These are phyloP conservation scores for Cladosporium sp. DNA, from an alignment of 2,329 filamentous ascomycete genomes.

Conservation along the genomic window DNA sequence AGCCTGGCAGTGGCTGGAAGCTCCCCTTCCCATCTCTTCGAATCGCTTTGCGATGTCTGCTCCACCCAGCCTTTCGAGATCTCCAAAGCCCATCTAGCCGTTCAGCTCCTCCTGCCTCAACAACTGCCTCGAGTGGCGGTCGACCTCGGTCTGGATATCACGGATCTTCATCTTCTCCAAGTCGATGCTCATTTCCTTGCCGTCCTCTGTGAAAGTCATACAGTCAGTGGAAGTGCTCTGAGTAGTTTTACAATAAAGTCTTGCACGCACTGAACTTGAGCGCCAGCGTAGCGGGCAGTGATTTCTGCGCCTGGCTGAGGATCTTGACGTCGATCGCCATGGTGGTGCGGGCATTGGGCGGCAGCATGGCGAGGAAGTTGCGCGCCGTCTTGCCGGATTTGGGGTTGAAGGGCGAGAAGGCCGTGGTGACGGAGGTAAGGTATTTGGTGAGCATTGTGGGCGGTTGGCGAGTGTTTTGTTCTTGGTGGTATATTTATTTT, in stretches of 20 bases:
- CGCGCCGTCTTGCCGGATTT: slow-evolving; percentile 75
- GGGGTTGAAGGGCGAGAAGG: slow-evolving; percentile 89
- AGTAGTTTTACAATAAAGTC: background rate
- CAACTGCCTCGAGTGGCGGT: slow-evolving; percentile 81
- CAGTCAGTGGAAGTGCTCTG: background rate
- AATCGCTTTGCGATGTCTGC: slow-evolving; percentile 66
- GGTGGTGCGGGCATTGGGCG: slow-evolving; percentile 71
- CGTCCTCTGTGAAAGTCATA: slow-evolving; percentile 68
- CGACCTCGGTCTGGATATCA: slow-evolving; percentile 83
- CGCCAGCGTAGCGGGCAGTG: slow-evolving; percentile 67
- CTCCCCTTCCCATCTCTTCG: background rate
- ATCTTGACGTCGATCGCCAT: slow-evolving; percentile 80
- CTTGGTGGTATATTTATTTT: background rate
- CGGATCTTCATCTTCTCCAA: slow-evolving; percentile 80
- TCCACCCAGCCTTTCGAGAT: slow-evolving; percentile 54
- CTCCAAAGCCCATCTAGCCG: slow-evolving; percentile 34
- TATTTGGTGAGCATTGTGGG: slow-evolving; percentile 78
- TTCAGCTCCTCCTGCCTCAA: slow-evolving; percentile 80
- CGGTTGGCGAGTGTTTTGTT: background rate
- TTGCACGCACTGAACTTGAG: slow-evolving; percentile 80
- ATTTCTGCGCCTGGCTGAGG: slow-evolving; percentile 66
- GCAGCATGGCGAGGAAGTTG: slow-evolving; percentile 82
- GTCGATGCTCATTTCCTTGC: slow-evolving; percentile 84
- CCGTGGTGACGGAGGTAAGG: slow-evolving; percentile 79
- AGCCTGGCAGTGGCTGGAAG: background rate